These are phyloP conservation scores for Casaregolazyma lundiana DNA, from an alignment of 1,139 yeast species.

Conservation along the genomic window DNA sequence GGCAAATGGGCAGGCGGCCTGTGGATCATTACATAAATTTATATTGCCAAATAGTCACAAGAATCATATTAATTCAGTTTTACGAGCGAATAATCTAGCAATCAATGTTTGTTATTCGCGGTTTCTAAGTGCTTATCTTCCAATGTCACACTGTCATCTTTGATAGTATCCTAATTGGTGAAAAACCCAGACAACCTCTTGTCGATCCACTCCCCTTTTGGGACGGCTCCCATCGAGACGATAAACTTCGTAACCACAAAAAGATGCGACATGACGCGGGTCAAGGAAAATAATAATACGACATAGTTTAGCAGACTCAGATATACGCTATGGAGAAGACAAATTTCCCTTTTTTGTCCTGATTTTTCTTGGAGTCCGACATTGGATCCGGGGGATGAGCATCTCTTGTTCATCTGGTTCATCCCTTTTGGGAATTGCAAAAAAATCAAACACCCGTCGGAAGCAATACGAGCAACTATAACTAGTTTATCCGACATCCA, in stretches of 20 bases:
- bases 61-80: too few relatives aligned
- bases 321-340: too few relatives aligned
- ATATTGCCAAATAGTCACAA: too few relatives aligned
- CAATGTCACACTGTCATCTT: constrained; percentile 1
- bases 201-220: background rate
- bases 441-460: background rate
- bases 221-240: background rate
- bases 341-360: too few relatives aligned
- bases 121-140: background rate
- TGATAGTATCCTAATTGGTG: background rate
- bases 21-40: too few relatives aligned
- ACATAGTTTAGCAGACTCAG: background rate
- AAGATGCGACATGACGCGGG: background rate
- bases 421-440: background rate
- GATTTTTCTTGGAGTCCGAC: too few relatives aligned
- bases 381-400: background rate
- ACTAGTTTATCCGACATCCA: background rate
- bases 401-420: background rate
- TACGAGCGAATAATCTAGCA: too few relatives aligned
- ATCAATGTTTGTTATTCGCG: too few relatives aligned
- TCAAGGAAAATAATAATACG: background rate
- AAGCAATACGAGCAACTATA: background rate
- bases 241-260: background rate
- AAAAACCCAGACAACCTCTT: background rate
- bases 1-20: too few relatives aligned